phyloP scores from a whole-genome alignment of 495 filamentous ascomycete genomes.

The Chaetomium tenue region DNA sequence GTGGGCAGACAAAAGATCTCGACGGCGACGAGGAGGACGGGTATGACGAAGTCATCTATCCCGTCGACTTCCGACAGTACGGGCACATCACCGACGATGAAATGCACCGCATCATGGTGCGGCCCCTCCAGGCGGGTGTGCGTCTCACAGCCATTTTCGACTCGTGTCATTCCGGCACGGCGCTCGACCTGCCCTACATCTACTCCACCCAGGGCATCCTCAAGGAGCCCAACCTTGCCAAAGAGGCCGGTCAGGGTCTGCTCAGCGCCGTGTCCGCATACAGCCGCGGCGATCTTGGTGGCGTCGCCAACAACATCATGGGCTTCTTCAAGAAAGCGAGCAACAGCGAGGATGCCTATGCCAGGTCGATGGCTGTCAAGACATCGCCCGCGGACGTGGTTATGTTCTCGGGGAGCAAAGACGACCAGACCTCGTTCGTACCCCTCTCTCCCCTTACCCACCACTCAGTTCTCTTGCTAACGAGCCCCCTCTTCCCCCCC shows the following conservation, averaged over 20 bases:
- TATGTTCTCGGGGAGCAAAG: constrained; percentile 97
- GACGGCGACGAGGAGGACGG: constrained; percentile 95
- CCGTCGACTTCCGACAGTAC: constrained; percentile 84
- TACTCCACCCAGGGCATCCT: constrained; percentile 93
- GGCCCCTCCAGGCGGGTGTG: constrained; percentile 74
- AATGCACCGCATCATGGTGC: constrained; percentile 97
- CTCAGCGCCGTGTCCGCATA: constrained; percentile 87
- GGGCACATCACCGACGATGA: constrained; percentile 98
- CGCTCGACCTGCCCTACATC: constrained; percentile 93
- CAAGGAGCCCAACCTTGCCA: constrained; percentile 97
- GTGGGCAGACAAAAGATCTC: constrained; percentile 92
- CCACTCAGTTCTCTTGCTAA: background rate
- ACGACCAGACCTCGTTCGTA: constrained; percentile 88
- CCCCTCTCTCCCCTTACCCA: constrained; percentile 8
- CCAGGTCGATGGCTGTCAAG: constrained; percentile 80
- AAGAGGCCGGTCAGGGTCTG: constrained; percentile 93
- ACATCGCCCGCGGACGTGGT: constrained; percentile 94
- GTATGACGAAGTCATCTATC: constrained; percentile 98
- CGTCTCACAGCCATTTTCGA: constrained; percentile 97
- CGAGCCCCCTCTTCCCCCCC: background rate
- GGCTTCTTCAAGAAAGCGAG: constrained; percentile 93
- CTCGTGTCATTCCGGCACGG: constrained; percentile 97
- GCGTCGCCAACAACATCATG: constrained; percentile 76
- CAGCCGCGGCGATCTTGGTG: constrained; percentile 81
- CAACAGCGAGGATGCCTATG: constrained; percentile 74